Conservation (phyloP, 495 filamentous ascomycete genomes). For the Lentithecium fluviatile region DNA sequence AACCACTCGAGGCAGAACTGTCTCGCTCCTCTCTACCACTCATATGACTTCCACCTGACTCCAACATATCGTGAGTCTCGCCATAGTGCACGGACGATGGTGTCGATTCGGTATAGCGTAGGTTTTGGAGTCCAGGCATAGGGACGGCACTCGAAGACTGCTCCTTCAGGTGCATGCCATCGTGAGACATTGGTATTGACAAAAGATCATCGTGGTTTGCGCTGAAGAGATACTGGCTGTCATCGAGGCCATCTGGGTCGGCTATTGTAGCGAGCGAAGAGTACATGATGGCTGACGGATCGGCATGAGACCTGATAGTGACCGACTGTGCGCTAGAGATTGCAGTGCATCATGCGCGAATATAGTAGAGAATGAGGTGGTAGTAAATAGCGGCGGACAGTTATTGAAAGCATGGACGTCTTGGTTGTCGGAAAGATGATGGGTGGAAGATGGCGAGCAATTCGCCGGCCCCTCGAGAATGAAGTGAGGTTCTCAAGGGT, state of each 20-base stretch:
- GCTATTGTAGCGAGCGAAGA: conserved; percentile 23
- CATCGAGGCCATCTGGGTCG: conserved; percentile 31
- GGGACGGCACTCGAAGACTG: conserved; percentile 10
- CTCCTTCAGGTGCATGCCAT: conserved; percentile 23
- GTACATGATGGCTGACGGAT: conserved; percentile 22
- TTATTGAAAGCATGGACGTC: neutral
- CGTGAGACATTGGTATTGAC: conserved; percentile 27
- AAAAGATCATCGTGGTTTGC: conserved; percentile 16
- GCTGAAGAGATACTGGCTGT: conserved; percentile 24
- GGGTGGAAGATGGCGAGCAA: conserved; percentile 4
- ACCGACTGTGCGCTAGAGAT: conserved; percentile 1
- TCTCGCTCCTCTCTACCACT: conserved; percentile 33
- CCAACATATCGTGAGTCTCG: conserved; percentile 28
- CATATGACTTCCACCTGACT: conserved; percentile 26
- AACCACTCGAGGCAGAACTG: conserved; percentile 26
- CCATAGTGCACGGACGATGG: conserved; percentile 33
- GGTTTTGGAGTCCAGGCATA: conserved; percentile 29
- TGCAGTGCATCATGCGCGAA: conserved; percentile 14
- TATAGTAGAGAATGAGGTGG: neutral
- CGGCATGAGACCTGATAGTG: conserved; percentile 16
- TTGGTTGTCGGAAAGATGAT: conserved; percentile 22
- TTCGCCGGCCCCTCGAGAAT: conserved; percentile 7
- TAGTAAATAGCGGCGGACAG: neutral
- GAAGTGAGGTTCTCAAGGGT: conserved; percentile 2
- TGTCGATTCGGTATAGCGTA: conserved; percentile 37